Evolutionary conservation across 1,284 basidiomycete genomes (phyloP).

Genomic region (Sporisorium iseilematis-ciliati): DNA sequence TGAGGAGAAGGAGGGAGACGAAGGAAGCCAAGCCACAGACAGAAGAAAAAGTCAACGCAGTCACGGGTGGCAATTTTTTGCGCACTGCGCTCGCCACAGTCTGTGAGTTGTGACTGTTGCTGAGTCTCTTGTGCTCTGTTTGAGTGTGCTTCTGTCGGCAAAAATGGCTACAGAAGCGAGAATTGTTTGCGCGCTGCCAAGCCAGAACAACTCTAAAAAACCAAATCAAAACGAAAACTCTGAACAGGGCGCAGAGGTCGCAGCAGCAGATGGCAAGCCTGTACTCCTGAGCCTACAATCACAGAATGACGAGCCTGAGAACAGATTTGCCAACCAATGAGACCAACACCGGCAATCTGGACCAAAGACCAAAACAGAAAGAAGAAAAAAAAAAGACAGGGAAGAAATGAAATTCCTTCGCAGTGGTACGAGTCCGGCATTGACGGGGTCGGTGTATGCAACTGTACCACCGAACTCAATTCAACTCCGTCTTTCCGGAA

Average conservation of each 20-base stretch:
- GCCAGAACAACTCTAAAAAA: background rate
- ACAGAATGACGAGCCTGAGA: no score
- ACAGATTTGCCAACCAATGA: no score
- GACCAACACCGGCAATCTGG: no score
- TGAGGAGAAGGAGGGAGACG: background rate
- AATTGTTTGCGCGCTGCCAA: slow-evolving; percentile 3
- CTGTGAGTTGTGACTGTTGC: background rate
- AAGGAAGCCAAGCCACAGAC: background rate
- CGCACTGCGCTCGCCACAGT: no score
- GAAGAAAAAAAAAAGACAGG: background rate
- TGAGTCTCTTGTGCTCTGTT: background rate
- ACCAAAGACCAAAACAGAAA: no score
- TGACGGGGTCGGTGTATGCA: no score
- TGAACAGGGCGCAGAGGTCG: no score
- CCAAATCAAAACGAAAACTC: background rate
- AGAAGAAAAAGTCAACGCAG: background rate
- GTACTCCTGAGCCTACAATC: no score
- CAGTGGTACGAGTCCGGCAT: no score
- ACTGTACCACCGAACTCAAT: no score
- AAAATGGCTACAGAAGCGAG: background rate
- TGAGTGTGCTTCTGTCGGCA: background rate
- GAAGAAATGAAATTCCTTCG: background rate
- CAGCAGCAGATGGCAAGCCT: no score
- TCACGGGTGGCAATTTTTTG: background rate
- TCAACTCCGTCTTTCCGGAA: no score